Base-by-base conservation (phyloP, 306 rosid genomes). In the Dryas octopetala region DNA sequence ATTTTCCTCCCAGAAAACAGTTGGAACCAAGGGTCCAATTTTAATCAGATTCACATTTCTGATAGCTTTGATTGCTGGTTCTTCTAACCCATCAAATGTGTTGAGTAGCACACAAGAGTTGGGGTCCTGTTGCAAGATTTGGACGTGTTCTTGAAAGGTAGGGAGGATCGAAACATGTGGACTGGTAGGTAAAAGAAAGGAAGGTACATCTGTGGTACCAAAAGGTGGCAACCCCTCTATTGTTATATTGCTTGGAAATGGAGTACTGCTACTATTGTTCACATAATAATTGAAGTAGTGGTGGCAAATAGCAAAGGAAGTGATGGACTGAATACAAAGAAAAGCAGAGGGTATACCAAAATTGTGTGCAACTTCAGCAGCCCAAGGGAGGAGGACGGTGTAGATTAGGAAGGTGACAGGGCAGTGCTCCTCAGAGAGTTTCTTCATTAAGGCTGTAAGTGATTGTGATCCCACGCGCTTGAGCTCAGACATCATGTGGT, bases 11-110 rank as follows among this genome's bases (percentile, higher is more conserved):
- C 81, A 46, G 45, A 83, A 84, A 0, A 79, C 80, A 0, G 89
- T 84, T 1, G 91, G 92, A 69, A 87, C 74, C 82, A 92, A 68
- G 5, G 97, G 96, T 4, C 97, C 96, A 6, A 92, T 62, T 0
- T 85, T 81, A 0, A 87, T 63, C 71, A 77, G 19, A 65, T 66
- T 55, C 28, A 70, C 1, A 6, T 59, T 45, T 4, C 76, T 59
- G 19, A 69, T 28, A 0, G 74, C 83, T 70, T 15, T 17, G 19
- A 83, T 5, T 3, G 78, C 83, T n/a, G 80, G 71, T 4, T 23
- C 48, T 54, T 83, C 86, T 44, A 83, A 66, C 4, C 46, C 71
- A 8, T 79, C 83, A 41, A 79, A 83, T 0, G 80, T 83, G 26
- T 83, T 79, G 7, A 83, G 17, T 44, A 80, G 57, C 51, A 74